Base-by-base conservation (phyloP, 495 filamentous ascomycete species). In the Annulohypoxylon moriforme region DNA sequence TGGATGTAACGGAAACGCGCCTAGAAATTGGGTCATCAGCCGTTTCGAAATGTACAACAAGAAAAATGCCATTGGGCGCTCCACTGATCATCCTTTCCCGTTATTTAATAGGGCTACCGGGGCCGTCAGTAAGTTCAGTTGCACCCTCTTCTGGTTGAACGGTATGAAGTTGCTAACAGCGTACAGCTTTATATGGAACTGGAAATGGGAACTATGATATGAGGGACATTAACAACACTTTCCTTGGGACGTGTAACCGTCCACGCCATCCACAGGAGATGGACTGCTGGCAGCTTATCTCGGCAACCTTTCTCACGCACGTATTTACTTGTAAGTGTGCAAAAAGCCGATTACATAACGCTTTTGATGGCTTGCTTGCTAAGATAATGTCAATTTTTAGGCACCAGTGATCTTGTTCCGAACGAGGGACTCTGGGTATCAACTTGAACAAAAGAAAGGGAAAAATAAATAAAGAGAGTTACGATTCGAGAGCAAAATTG, bases 291-390 rank as follows among this genome's bases (percentile, higher is more conserved):
- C 31, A 69, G 57, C 33, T 73, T 9, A 64, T 73, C 36, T 69
- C 71, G 27, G 61, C 66, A 6, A 58, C 56, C 5, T 69, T 63
- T 34, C 50, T 73, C 10, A 73, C 71, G 0, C 71, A 69, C 33
- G 62, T 69, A 29, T 73, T 73, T n/a, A 68, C 56, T 20, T 73
- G 70, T 73, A 73, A 73, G 70, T 73, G 5, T 14, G 10, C n/a
- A n/a, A n/a, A 29, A 16, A 40, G 10, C 36, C 14, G 16, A 25
- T 10, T 4, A 18, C 10, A 4, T 36, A 7, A 24, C 0, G 4
- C 14, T 13, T 3, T 4, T n/a, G 10, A 3, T 18, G 16, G 22
- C 5, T 20, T 3, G 7, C 20, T 16, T 18, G n/a, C 57, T 73
- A 62, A 64, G 1, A 10, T 18, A 18, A 7, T 36, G 20, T 46